A percentile compares a stretch with the other conserved stretches of the same genome.
Conservation (phyloP, 75 land plant genomes). For the Picea glauca region DNA sequence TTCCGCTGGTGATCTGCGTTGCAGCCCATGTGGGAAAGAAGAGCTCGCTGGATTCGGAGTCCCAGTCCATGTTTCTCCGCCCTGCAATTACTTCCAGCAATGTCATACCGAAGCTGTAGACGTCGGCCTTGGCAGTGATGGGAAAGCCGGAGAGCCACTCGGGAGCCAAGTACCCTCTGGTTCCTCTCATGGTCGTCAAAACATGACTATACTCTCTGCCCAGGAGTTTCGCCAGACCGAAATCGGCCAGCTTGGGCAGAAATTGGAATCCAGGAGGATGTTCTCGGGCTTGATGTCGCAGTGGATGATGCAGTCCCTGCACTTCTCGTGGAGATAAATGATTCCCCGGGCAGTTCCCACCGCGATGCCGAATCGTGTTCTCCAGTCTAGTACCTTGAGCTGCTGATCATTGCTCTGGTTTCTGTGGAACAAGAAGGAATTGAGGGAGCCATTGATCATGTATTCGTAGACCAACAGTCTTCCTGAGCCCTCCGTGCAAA, state of each 20-base stretch:
- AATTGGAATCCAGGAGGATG: conserved; percentile 19
- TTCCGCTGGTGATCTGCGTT: background rate
- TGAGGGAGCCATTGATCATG: conserved; percentile 21
- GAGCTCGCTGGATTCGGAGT: background rate
- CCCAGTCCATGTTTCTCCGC: background rate
- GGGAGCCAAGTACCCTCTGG: conserved; percentile 22
- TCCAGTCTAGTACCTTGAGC: conserved; percentile 11
- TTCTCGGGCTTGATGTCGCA: conserved; percentile 26
- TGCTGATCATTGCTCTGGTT: background rate
- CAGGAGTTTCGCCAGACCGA: conserved; percentile 18
- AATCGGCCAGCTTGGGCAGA: conserved; percentile 22
- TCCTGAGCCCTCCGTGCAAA: conserved; percentile 19
- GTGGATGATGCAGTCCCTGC: conserved; percentile 13
- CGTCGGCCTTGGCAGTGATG: conserved; percentile 3
- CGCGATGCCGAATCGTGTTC: conserved; percentile 11
- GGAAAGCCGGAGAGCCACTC: background rate
- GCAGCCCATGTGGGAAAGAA: background rate
- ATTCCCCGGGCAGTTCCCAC: conserved; percentile 17
- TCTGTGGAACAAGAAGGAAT: conserved; percentile 13
- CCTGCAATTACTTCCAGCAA: background rate
- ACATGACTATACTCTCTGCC: conserved; percentile 8
- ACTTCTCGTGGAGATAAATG: conserved; percentile 26
- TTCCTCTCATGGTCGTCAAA: conserved; percentile 15
- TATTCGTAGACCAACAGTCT: conserved; percentile 36
- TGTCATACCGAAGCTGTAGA: conserved; percentile 4